Base-by-base conservation (phyloP, 2,329 filamentous ascomycete genomes). In the Helminthosporium solani region DNA sequence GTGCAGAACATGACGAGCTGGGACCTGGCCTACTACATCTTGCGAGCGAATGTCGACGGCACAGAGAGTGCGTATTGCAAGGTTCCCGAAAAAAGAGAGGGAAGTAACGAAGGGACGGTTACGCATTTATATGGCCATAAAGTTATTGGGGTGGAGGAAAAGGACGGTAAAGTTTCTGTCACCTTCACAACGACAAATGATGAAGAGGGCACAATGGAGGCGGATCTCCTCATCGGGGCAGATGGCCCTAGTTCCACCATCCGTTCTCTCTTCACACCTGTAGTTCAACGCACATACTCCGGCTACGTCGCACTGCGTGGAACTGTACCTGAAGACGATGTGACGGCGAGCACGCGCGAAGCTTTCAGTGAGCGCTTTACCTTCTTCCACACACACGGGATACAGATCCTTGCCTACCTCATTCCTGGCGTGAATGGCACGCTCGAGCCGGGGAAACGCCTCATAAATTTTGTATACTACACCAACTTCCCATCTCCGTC, bases 381-480 rank as follows among this genome's bases (percentile, higher is more conserved):
- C 1, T 75, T 75, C 54, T 73, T 67, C 54, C 70, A 73, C 40
- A 42, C 58, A 0, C 39, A 49, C 7, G 70, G 69, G 12, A 60
- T 68, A 1, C 70, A 73, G 40, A 66, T 70, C 16, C 59, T 74
- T 1, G 70, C 66, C 11, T 77, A 77, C 50, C 57, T 72, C 4
- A 75, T 78, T n/a, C 75, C 75, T 0, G 71, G 72, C 1, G 60
- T 68, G 12, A 57, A 72, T 21, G 75, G 74, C 2, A 64, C 61
- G 1, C 61, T 74, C 4, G 58, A 64, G 25, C 57, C 63, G 0
- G 73, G 71, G 3, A 56, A 73, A 19, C 68, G 74, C 9, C 67
- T 75, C 3, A 64, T 78, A 50, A 78, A 78, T 46, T 77, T 69
- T 50, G 72, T 78, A 1, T 77, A 73, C 66, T 79, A 78, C 58